Percentiles rank a stretch among this genome's conserved stretches.
phyloP scores from a whole-genome alignment of 495 filamentous ascomycete genomes.

The Aspergillus taichungensis region DNA sequence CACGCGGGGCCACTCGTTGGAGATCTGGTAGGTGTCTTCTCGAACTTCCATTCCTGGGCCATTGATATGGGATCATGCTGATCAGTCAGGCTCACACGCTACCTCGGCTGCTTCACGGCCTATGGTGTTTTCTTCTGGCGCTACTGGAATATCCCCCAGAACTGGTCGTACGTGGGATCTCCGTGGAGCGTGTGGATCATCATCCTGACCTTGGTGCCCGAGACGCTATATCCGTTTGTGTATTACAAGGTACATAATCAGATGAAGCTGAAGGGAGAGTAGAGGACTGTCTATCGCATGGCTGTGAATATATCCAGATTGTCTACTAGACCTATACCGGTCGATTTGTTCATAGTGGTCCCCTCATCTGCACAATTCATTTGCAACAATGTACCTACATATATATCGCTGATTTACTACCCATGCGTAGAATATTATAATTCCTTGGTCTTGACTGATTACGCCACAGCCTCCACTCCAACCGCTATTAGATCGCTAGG shows the following conservation, averaged over 20 bases:
- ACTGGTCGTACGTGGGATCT: constrained; percentile 13
- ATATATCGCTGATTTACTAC: too few species aligned
- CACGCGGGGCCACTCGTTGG: constrained; percentile 11
- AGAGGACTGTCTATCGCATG: neutral
- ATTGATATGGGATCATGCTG: neutral
- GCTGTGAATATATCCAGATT: too few species aligned
- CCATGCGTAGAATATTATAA: too few species aligned
- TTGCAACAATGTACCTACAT: too few species aligned
- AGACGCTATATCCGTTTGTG: constrained; percentile 13
- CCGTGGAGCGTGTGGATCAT: constrained; percentile 11
- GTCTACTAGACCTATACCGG: too few species aligned
- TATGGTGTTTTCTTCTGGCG: constrained; percentile 16
- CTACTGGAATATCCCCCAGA: constrained; percentile 12
- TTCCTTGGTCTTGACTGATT: too few species aligned
- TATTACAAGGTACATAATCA: constrained; percentile 8
- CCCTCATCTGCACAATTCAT: too few species aligned
- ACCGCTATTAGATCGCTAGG: too few species aligned
- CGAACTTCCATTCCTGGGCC: neutral
- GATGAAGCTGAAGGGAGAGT: constrained; percentile 6
- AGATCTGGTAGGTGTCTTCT: constrained; percentile 11
- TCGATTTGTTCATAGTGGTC: too few species aligned
- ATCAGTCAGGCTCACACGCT: constrained; percentile 7
- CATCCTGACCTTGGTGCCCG: constrained; percentile 9
- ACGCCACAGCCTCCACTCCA: too few species aligned
- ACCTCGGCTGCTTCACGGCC: constrained; percentile 13